These are phyloP conservation scores for Brachypodium distachyon DNA, from an alignment of 202 grass and related monocot species.

Conservation along the genomic window DNA sequence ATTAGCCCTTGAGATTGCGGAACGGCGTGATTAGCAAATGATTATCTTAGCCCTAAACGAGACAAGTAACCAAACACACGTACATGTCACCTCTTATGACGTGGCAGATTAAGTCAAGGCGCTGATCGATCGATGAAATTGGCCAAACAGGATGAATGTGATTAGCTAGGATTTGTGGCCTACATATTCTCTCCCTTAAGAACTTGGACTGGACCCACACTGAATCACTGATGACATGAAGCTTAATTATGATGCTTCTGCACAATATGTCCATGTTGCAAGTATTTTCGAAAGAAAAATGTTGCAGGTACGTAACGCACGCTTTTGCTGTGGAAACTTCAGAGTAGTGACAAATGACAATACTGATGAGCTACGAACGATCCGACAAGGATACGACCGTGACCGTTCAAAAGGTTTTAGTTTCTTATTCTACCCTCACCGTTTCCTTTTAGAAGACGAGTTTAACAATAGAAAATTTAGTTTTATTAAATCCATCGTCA, in stretches of 20 bases:
- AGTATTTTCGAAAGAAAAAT: too few relatives aligned
- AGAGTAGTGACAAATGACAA: constrained; percentile 4
- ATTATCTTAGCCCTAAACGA: constrained; percentile 13
- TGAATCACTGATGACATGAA: neutral
- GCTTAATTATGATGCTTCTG: neutral
- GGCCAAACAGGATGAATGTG: neutral
- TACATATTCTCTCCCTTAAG: neutral
- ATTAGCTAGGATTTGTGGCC: neutral
- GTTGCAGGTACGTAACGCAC: neutral
- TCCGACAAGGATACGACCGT: neutral
- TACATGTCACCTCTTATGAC: constrained; percentile 14
- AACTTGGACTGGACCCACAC: neutral
- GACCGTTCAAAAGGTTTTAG: neutral
- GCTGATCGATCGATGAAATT: neutral
- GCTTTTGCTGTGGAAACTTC: neutral
- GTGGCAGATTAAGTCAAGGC: constrained; percentile 1
- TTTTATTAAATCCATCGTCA: too few relatives aligned
- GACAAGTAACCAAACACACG: constrained; percentile 19
- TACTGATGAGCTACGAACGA: neutral
- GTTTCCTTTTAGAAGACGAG: too few relatives aligned
- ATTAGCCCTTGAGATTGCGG: constrained; percentile 32
- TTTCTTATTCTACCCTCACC: too few relatives aligned
- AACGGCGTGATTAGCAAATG: constrained; percentile 13
- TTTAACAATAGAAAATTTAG: too few relatives aligned
- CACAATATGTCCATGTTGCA: too few relatives aligned